Evolutionary conservation across 163 green algal species (phyloP).

Genomic region (Scenedesmus sp.): DNA sequence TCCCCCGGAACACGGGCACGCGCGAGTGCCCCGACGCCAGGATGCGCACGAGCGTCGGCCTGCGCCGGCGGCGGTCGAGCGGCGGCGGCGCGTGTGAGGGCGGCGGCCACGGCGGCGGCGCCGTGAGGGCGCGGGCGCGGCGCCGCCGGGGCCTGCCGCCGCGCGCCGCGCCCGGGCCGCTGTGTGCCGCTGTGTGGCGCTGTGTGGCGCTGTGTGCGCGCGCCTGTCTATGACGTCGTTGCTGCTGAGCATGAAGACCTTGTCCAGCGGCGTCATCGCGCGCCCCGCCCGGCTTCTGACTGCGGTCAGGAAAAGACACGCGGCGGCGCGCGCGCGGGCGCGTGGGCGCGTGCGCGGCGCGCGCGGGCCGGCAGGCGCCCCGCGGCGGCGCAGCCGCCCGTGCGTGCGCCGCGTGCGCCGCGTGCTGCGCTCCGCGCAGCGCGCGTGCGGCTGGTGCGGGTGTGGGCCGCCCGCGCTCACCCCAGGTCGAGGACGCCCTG

Average conservation of each 20-base stretch:
- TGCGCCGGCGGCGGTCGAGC: not conserved
- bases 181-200: not conserved
- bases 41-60: constrained; percentile 18
- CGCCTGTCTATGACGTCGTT: constrained; percentile 51
- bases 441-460: too few species aligned
- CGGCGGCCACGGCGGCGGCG: not conserved
- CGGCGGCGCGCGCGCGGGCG: too few species aligned
- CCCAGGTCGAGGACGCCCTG: constrained; percentile 79
- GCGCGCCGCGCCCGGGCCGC: too few species aligned
- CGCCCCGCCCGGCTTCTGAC: too few species aligned
- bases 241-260: constrained; percentile 85
- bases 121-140: too few species aligned
- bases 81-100: not conserved
- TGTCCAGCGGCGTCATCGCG: constrained; percentile 82
- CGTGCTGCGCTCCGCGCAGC: too few species aligned
- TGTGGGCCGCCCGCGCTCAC: constrained; percentile 74
- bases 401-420: too few species aligned
- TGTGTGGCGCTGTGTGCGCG: not conserved
- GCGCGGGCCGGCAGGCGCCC: too few species aligned
- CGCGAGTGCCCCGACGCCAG: constrained; percentile 77
- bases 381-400: too few species aligned
- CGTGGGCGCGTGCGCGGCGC: too few species aligned
- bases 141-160: too few species aligned
- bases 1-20: constrained; percentile 75
- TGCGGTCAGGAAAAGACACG: too few species aligned